Conservation (phyloP, 345 rosid species). For the Abelmoschus esculentus region DNA sequence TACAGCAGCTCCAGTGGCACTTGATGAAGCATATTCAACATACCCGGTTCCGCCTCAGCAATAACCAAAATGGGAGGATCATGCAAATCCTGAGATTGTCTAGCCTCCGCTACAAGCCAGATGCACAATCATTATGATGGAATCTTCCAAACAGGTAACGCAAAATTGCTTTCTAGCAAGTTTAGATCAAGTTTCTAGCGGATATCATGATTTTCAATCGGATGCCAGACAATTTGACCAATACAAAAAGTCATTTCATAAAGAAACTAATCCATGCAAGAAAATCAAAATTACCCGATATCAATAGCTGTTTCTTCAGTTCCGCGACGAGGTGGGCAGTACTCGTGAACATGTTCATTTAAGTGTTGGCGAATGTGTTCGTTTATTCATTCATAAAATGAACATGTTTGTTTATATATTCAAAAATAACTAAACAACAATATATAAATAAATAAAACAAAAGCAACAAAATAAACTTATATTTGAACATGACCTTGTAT, state of each 20-base stretch:
- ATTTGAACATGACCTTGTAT: no score
- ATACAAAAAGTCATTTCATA: background rate
- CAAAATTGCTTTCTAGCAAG: background rate
- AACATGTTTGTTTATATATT: no score
- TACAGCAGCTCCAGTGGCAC: conserved; percentile 75
- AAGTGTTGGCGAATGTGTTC: no score
- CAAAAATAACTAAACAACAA: no score
- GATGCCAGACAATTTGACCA: background rate
- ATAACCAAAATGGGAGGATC: conserved; percentile 85
- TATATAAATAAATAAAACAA: no score
- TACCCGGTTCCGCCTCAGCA: conserved; percentile 89
- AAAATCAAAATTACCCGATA: conserved; percentile 47
- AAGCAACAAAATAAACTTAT: no score
- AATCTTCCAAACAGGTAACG: background rate
- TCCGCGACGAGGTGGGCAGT: conserved; percentile 62
- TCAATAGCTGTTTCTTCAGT: conserved; percentile 73
- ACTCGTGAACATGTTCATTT: conserved; percentile 2
- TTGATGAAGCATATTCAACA: conserved; percentile 74
- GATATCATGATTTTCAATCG: background rate
- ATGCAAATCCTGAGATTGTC: conserved; percentile 78
- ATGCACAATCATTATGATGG: background rate
- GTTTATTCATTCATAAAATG: no score
- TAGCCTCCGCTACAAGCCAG: conserved; percentile 64
- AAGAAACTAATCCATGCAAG: background rate
- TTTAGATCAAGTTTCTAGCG: background rate